phyloP scores from a whole-genome alignment of 2,329 filamentous ascomycete genomes.

The Bipolaris cookei region DNA sequence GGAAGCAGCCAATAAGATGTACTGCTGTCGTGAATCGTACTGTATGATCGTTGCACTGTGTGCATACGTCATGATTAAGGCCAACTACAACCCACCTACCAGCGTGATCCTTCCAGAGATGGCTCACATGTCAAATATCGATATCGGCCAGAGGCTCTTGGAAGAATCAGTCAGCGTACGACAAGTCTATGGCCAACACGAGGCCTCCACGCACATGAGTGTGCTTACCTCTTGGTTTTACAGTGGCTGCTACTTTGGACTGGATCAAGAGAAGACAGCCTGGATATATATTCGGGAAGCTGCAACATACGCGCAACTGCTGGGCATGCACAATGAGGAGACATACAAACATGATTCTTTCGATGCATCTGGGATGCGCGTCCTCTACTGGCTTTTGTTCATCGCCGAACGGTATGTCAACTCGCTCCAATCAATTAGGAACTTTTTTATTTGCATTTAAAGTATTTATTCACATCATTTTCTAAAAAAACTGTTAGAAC shows the following conservation, averaged over 20 bases:
- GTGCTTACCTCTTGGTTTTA: slow-evolving; percentile 68
- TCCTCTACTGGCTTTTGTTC: slow-evolving; percentile 68
- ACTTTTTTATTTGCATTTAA: too few species aligned
- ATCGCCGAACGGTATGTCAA: slow-evolving; percentile 62
- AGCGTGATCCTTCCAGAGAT: slow-evolving; percentile 54
- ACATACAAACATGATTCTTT: slow-evolving; percentile 59
- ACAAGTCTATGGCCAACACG: slow-evolving; percentile 63
- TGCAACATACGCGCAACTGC: slow-evolving; percentile 64
- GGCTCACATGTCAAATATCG: slow-evolving; percentile 52
- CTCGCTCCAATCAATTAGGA: too few species aligned
- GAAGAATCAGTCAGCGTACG: slow-evolving; percentile 65
- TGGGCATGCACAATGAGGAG: slow-evolving; percentile 65
- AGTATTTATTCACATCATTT: not conserved
- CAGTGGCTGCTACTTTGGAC: slow-evolving; percentile 66
- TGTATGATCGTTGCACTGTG: slow-evolving; percentile 62
- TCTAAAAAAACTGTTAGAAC: slow-evolving; percentile 55
- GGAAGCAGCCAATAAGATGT: slow-evolving; percentile 60
- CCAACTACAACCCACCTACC: slow-evolving; percentile 54
- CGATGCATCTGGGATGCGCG: slow-evolving; percentile 61
- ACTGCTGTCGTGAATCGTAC: slow-evolving; percentile 61
- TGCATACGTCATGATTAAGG: slow-evolving; percentile 58
- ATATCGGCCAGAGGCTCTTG: slow-evolving; percentile 61
- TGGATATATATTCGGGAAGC: slow-evolving; percentile 69
- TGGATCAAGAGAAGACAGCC: slow-evolving; percentile 66
- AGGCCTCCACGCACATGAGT: slow-evolving; percentile 61